Conservation (phyloP, 2,329 filamentous ascomycete genomes). For the Aspergillus jensenii region DNA sequence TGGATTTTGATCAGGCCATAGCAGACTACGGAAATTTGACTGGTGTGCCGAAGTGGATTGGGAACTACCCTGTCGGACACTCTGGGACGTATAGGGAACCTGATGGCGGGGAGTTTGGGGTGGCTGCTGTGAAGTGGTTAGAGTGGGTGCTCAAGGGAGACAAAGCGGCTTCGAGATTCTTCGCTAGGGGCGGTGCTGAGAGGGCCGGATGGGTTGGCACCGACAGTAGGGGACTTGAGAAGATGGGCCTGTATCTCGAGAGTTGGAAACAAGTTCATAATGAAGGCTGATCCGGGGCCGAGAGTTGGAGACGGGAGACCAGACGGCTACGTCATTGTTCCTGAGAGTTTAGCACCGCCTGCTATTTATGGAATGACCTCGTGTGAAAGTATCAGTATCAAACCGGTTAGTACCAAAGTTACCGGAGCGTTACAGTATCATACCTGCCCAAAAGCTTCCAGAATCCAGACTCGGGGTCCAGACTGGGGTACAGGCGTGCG, state of each 20-base stretch:
- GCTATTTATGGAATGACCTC: not conserved
- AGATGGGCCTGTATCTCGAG: not conserved
- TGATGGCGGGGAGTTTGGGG: slow-evolving; percentile 6
- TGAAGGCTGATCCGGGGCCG: not conserved
- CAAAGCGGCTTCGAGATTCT: not conserved
- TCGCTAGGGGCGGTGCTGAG: slow-evolving; percentile 2
- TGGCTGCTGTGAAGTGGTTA: slow-evolving; percentile 5
- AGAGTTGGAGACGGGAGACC: not conserved
- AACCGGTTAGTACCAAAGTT: not conserved
- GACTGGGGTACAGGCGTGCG: not conserved
- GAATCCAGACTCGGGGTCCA: too few species aligned
- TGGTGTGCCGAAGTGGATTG: slow-evolving; percentile 7
- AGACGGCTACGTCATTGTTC: not conserved
- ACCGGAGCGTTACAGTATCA: not conserved
- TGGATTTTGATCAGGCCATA: not conserved
- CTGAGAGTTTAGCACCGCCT: slow-evolving; percentile 3
- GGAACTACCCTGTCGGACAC: slow-evolving; percentile 9
- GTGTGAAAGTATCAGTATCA: not conserved
- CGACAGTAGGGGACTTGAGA: not conserved
- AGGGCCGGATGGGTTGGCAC: slow-evolving; percentile 1
- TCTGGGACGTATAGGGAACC: slow-evolving; percentile 3
- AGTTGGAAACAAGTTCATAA: too few species aligned
- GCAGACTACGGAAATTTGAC: not conserved
- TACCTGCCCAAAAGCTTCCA: too few species aligned
- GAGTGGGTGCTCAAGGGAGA: slow-evolving; percentile 2